These are phyloP conservation scores for Claviceps sp. DNA, from an alignment of 2,329 filamentous ascomycete species.

Conservation along the genomic window DNA sequence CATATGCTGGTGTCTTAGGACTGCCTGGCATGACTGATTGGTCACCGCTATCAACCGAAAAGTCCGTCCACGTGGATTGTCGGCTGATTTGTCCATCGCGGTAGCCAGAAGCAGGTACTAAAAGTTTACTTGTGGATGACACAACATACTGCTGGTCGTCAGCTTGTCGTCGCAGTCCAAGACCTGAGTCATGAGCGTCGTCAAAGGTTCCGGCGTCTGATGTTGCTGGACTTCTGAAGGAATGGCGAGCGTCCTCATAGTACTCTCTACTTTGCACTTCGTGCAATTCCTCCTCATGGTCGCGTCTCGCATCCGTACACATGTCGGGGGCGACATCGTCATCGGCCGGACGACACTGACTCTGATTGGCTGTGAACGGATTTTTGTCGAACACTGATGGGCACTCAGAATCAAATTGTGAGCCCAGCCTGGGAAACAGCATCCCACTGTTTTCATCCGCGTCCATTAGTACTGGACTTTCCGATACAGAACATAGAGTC, in stretches of 20 bases:
- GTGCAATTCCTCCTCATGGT: conserved; percentile 14
- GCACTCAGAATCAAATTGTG: conserved; percentile 25
- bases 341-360: conserved; percentile 11
- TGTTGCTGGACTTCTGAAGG: conserved; percentile 24
- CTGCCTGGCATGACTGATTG: conserved; percentile 16
- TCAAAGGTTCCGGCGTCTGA: conserved; percentile 19
- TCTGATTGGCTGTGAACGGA: conserved; percentile 11
- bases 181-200: conserved; percentile 14
- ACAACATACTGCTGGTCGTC: conserved; percentile 10
- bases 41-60: conserved; percentile 41
- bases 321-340: conserved; percentile 22
- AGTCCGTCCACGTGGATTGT: conserved; percentile 47
- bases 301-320: conserved; percentile 23
- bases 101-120: conserved; percentile 31
- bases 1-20: conserved; percentile 15
- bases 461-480: conserved; percentile 7
- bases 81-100: conserved; percentile 37
- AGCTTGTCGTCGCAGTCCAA: conserved; percentile 12
- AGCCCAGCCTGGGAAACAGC: conserved; percentile 22
- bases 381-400: conserved; percentile 21
- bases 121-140: conserved; percentile 31
- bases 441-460: conserved; percentile 11
- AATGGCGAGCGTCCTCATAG: conserved; percentile 17
- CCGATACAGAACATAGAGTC: conserved; percentile 32
- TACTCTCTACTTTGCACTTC: conserved; percentile 17